phyloP scores from a whole-genome alignment of 352 stramenopile genomes.

The Phytophthora capsici region DNA sequence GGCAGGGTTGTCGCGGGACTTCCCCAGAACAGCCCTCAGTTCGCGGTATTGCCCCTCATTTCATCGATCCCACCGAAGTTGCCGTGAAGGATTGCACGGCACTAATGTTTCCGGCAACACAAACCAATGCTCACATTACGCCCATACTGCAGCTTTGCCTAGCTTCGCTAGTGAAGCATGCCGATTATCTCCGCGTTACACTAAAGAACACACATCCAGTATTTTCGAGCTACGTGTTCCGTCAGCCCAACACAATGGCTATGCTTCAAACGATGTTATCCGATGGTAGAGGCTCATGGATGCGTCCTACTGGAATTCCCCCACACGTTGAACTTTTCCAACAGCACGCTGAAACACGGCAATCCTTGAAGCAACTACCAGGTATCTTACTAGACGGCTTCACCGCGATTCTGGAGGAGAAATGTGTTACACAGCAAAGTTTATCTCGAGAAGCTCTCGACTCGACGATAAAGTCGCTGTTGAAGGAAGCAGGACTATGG shows the following conservation, averaged over 20 bases:
- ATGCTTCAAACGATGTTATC: neutral
- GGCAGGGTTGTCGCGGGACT: constrained; percentile 13
- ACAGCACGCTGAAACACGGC: neutral
- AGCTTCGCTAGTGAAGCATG: constrained; percentile 10
- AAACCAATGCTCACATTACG: neutral
- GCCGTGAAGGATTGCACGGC: neutral
- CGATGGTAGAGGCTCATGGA: neutral
- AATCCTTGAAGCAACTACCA: neutral
- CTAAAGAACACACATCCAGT: neutral
- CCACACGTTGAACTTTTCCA: constrained; percentile 4
- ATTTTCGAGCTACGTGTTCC: neutral
- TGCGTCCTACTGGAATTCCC: constrained; percentile 2
- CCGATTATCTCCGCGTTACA: neutral
- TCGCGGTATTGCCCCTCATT: constrained; percentile 21
- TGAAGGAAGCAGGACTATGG: constrained; percentile 11
- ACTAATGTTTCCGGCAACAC: constrained; percentile 5
- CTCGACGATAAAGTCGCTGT: neutral
- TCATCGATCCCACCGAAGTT: neutral
- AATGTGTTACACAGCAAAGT: neutral
- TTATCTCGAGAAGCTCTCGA: neutral
- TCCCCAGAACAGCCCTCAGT: constrained; percentile 11
- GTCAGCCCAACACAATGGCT: neutral
- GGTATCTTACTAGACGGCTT: constrained; percentile 3
- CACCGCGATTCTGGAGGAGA: constrained; percentile 2
- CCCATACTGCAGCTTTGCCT: constrained; percentile 18